Percentiles rank a stretch among this genome's conserved stretches.
These are phyloP conservation scores for Dendrothele bispora DNA, from an alignment of 768 basidiomycete genomes.

Conservation along the genomic window DNA sequence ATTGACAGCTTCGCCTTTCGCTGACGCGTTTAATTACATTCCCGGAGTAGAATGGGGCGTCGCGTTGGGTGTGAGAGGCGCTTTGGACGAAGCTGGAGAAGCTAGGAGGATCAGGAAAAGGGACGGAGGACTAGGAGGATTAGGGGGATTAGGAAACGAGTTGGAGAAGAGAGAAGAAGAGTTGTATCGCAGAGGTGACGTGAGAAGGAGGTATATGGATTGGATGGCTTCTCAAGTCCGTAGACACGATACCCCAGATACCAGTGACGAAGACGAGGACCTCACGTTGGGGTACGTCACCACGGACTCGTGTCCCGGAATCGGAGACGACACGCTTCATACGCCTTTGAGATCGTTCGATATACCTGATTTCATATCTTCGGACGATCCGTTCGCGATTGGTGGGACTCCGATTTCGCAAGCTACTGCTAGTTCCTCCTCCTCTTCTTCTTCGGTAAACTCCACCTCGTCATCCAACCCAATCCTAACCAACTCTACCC, in stretches of 20 bases:
- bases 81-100: slow-evolving; percentile 49
- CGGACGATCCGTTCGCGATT: slow-evolving; percentile 53
- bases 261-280: slow-evolving; percentile 43
- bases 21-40: slow-evolving; percentile 63
- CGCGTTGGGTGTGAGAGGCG: slow-evolving; percentile 53
- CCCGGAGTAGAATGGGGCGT: slow-evolving; percentile 48
- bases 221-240: slow-evolving; percentile 64
- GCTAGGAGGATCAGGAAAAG: slow-evolving; percentile 35
- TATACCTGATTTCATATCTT: slow-evolving; percentile 59
- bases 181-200: slow-evolving; percentile 48
- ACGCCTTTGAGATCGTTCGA: slow-evolving; percentile 55
- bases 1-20: slow-evolving; percentile 71
- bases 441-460: no score
- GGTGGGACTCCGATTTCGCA: no score
- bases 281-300: slow-evolving; percentile 79
- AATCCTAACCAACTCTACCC: slow-evolving; percentile 46
- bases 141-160: slow-evolving; percentile 17
- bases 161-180: slow-evolving; percentile 35
- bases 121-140: no score
- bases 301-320: slow-evolving; percentile 65
- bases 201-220: slow-evolving; percentile 46
- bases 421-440: no score
- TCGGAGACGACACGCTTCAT: slow-evolving; percentile 75
- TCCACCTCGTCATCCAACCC: slow-evolving; percentile 13
- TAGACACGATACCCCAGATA: slow-evolving; percentile 31